These are phyloP conservation scores for Cyberlindnera maclurae DNA, from an alignment of 805 yeast species.

Conservation along the genomic window DNA sequence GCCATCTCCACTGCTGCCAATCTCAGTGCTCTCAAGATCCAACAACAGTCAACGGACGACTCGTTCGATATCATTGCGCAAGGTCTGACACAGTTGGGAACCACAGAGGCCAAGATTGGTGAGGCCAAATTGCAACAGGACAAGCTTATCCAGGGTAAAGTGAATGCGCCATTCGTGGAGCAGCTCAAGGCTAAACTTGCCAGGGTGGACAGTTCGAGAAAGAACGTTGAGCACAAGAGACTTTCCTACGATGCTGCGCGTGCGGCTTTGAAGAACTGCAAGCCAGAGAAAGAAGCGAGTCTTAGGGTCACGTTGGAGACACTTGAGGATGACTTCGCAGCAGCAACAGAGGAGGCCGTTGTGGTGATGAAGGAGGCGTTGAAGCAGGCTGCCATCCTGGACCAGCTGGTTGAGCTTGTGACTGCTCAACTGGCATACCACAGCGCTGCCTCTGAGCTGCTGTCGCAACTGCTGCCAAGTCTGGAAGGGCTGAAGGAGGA, in stretches of 20 bases:
- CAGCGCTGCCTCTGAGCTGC: conserved; percentile 62
- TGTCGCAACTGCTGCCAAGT: conserved; percentile 57
- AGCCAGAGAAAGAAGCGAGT: conserved; percentile 63
- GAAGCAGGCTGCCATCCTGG: conserved; percentile 60
- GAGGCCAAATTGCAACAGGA: conserved; percentile 81
- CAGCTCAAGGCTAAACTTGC: conserved; percentile 54
- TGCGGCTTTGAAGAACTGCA: conserved; percentile 39
- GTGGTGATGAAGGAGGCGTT: conserved; percentile 75
- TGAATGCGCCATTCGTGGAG: conserved; percentile 59
- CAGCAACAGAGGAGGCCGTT: conserved; percentile 83
- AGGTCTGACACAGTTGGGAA: conserved; percentile 60
- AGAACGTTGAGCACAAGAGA: conserved; percentile 70
- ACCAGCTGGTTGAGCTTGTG: conserved; percentile 59
- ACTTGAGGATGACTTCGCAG: conserved; percentile 85
- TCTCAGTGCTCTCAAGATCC: conserved; percentile 28
- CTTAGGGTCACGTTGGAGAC: conserved; percentile 72
- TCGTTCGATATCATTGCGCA: conserved; percentile 47
- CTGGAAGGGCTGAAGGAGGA: conserved; percentile 55
- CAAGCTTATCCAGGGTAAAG: conserved; percentile 57
- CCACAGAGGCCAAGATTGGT: conserved; percentile 67
- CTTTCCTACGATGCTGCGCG: conserved; percentile 76
- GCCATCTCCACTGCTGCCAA: conserved; percentile 75
- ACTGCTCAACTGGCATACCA: conserved; percentile 78
- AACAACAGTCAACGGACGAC: conserved; percentile 28
- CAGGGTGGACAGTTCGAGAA: conserved; percentile 62